Evolutionary conservation across 2,329 filamentous ascomycete species (phyloP), one percentile per base, ranked within the genome.

Genomic region (Ophiocordyceps camponoti-leonardi): DNA sequence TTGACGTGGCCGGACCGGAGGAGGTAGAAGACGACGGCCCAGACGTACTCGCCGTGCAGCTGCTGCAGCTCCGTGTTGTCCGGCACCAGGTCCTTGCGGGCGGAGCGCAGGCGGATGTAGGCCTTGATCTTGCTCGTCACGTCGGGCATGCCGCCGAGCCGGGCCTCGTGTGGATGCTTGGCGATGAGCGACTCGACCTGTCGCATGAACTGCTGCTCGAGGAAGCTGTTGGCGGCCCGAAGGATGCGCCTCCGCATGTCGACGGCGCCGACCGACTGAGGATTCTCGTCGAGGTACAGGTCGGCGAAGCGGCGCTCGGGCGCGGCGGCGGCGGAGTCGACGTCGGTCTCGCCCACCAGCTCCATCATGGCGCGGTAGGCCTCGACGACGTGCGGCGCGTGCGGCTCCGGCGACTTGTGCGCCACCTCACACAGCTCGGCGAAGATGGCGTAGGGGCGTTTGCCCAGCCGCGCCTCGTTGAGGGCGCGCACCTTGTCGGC

Each of bases 11-110:
- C 92, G 49, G 83, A 83, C 42, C 92, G 79, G 22, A 98, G 68
- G 39, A 96, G 74, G 62, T 86, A 96, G 67, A 93, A 98, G 41
- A 98, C 79, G 44, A 95, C 73, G 41, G 88, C 87, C 92, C 92
- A 98, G 51, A 88, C 83, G 56, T 83, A 92, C 59, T 94, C 88
- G 44, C 83, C 79, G 40, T 79, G 78, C 43, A 88, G 73, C 60
- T 80, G 77, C 61, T 94, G 86, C 42, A 95, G 70, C 51, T 90
- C 79, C 5, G 81, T 77, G 49, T 82, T 85, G 57, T 94, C 85
- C 2, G 82, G 79, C 2, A 83, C 84, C 41, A 96, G 73, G 56
- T 94, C 86, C 62, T 88, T 94, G 48, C 86, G 78, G 2, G 77
- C 73, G 40, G 81, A 76, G 49, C 85, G 79, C 47, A 95, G 72